Conservation (phyloP, 495 filamentous ascomycete genomes). For the Aspergillus saccharolyticus region DNA sequence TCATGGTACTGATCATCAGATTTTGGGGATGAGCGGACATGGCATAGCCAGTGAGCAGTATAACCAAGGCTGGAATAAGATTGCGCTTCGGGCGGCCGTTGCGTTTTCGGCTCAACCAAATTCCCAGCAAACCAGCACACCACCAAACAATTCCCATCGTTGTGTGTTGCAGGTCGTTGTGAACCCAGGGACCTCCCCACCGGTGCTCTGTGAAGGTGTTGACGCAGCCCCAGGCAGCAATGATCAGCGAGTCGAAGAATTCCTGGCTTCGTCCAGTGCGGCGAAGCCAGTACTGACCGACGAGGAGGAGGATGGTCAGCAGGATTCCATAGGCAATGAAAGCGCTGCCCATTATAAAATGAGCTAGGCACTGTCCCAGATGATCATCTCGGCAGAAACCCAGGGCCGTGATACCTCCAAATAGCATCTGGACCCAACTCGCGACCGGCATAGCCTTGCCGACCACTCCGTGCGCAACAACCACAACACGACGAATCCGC, state of each 20-base stretch:
- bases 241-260: conserved; percentile 91
- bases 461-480: conserved; percentile 69
- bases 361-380: conserved; percentile 86
- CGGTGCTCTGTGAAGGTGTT: conserved; percentile 98
- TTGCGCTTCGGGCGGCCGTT: conserved; percentile 87
- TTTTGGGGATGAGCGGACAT: conserved; percentile 88
- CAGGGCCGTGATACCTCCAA: conserved; percentile 87
- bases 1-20: conserved; percentile 76
- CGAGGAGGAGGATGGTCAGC: conserved; percentile 78
- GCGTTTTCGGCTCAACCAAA: conserved; percentile 83
- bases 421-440: conserved; percentile 92
- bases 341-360: conserved; percentile 97
- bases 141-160: conserved; percentile 98
- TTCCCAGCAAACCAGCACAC: conserved; percentile 82
- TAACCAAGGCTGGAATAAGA: conserved; percentile 84
- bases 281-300: conserved; percentile 82
- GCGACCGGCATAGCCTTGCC: conserved; percentile 84
- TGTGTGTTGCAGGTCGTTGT: conserved; percentile 94
- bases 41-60: conserved; percentile 88
- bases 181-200: conserved; percentile 87
- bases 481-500: conserved; percentile 65
- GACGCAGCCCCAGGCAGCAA: conserved; percentile 90
- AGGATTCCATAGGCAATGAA: conserved; percentile 93
- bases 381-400: conserved; percentile 96
- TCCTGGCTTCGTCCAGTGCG: conserved; percentile 87